Percentiles rank a stretch among this genome's conserved stretches.
These are phyloP conservation scores for Trichophyton rubrum DNA, from an alignment of 2,329 filamentous ascomycete genomes.

Conservation along the genomic window DNA sequence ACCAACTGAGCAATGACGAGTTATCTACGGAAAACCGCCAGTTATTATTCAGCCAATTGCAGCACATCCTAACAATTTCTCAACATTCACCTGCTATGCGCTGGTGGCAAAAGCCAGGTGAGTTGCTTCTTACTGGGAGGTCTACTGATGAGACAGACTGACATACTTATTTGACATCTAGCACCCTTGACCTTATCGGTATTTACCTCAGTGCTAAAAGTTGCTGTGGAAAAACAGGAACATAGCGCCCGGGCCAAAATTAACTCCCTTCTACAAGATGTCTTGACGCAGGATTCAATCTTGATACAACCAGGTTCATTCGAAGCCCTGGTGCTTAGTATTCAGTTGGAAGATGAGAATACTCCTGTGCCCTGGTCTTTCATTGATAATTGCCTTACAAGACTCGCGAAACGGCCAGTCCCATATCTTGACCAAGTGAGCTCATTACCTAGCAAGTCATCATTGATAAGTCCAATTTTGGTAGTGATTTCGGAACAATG, in stretches of 20 bases:
- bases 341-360: slow-evolving; percentile 24
- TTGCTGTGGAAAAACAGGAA: slow-evolving; percentile 22
- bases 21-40: slow-evolving; percentile 39
- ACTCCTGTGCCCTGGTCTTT: slow-evolving; percentile 48
- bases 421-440: slow-evolving; percentile 55
- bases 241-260: slow-evolving; percentile 24
- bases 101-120: slow-evolving; percentile 68
- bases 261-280: slow-evolving; percentile 23
- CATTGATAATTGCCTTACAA: slow-evolving; percentile 68
- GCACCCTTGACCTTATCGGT: slow-evolving; percentile 32
- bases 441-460: slow-evolving; percentile 23
- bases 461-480: slow-evolving; percentile 50
- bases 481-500: slow-evolving; percentile 66
- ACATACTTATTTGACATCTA: slow-evolving; percentile 3
- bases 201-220: slow-evolving; percentile 31
- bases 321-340: slow-evolving; percentile 27
- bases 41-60: slow-evolving; percentile 59
- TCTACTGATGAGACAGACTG: slow-evolving; percentile 8
- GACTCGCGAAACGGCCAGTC: slow-evolving; percentile 63
- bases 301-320: slow-evolving; percentile 25
- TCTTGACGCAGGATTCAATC: slow-evolving; percentile 28
- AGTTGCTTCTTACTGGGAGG: slow-evolving; percentile 11
- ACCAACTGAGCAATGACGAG: slow-evolving; percentile 41
- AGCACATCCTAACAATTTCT: slow-evolving; percentile 70
- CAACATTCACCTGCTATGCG: slow-evolving; percentile 70